phyloP scores from a whole-genome alignment of 2,329 filamentous ascomycete species.

The Myrmaecium sp. region DNA sequence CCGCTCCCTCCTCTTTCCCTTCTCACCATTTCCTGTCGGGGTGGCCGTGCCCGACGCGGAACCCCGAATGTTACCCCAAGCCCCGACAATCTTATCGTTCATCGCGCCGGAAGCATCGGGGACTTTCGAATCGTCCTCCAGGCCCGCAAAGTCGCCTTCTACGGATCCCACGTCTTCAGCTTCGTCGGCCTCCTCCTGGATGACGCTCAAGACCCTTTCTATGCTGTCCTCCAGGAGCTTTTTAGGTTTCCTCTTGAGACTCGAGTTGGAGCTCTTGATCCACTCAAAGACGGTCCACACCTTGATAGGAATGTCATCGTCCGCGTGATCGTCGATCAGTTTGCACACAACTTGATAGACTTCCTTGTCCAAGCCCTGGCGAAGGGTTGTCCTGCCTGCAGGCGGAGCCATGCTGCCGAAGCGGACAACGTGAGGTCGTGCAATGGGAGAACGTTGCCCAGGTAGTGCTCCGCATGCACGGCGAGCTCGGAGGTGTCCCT shows the following conservation, averaged over 20 bases:
- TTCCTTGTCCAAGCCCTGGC: constrained; percentile 27
- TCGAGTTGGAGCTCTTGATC: constrained; percentile 76
- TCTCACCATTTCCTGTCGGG: constrained; percentile 14
- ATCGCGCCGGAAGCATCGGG: constrained; percentile 35
- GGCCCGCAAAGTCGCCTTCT: constrained; percentile 20
- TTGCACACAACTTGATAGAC: constrained; percentile 67
- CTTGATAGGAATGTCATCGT: constrained; percentile 32
- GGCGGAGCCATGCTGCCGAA: constrained; percentile 11
- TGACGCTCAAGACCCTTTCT: constrained; percentile 59
- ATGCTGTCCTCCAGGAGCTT: constrained; percentile 70
- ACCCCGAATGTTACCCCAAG: no score
- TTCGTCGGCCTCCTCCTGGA: constrained; percentile 46
- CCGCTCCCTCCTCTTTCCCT: constrained; percentile 28
- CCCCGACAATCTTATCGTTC: constrained; percentile 44
- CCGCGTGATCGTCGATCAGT: constrained; percentile 47
- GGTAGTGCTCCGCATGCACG: no score
- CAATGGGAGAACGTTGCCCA: not conserved
- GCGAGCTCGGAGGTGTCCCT: not conserved
- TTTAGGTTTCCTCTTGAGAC: constrained; percentile 66
- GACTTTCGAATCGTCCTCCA: constrained; percentile 9
- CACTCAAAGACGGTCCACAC: constrained; percentile 53
- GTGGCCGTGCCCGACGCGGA: constrained; percentile 13
- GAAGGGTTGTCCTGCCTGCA: constrained; percentile 14
- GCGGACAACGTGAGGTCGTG: not conserved
- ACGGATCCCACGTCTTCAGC: constrained; percentile 33